phyloP scores from a whole-genome alignment of 306 rosid species.

The Quercus glauca region DNA sequence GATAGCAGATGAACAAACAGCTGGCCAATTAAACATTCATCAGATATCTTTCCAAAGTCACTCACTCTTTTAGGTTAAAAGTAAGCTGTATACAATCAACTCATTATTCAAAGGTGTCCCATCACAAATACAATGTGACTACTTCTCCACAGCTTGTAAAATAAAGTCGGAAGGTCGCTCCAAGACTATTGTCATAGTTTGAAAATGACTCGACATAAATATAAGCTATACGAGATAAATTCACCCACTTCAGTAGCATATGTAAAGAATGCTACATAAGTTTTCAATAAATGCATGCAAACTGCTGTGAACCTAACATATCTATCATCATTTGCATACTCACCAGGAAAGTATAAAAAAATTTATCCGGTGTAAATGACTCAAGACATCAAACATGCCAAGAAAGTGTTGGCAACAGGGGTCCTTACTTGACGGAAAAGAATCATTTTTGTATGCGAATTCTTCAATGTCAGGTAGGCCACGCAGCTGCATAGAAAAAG shows the following conservation, averaged over 20 bases:
- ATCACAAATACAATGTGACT: neutral
- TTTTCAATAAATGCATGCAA: neutral
- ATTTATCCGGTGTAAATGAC: neutral
- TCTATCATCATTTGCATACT: neutral
- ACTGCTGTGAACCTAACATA: neutral
- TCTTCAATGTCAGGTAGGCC: constrained; percentile 65
- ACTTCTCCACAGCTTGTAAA: neutral
- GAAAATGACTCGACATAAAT: neutral
- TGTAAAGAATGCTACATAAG: neutral
- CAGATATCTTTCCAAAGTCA: neutral
- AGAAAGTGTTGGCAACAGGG: neutral
- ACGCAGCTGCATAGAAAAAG: constrained; percentile 32
- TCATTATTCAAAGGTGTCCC: neutral
- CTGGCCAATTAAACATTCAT: neutral
- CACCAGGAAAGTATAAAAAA: neutral
- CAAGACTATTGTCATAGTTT: neutral
- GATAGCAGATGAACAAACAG: neutral
- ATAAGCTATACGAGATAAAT: too few relatives aligned
- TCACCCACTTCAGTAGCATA: neutral
- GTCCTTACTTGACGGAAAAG: constrained; percentile 40
- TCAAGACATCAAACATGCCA: neutral
- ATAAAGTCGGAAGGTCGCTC: neutral
- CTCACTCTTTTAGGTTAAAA: neutral
- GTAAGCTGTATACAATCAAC: neutral
- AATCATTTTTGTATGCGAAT: constrained; percentile 39